These are phyloP conservation scores for Ophiognomonia clavigignenti-juglandacearum DNA, from an alignment of 2,329 filamentous ascomycete genomes.

Conservation along the genomic window DNA sequence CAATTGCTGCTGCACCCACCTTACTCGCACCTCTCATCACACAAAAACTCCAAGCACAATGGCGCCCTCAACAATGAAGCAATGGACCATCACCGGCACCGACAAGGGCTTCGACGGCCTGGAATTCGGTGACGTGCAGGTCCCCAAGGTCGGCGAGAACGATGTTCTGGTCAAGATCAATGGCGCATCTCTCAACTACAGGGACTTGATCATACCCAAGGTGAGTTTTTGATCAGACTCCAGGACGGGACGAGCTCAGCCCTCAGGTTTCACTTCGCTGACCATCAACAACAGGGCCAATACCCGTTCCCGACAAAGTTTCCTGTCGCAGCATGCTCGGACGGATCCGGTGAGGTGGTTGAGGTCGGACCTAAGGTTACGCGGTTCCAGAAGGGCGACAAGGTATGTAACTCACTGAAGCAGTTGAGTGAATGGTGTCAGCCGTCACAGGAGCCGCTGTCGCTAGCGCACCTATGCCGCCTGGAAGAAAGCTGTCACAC, in stretches of 20 bases:
- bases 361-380: slow-evolving; percentile 45
- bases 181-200: slow-evolving; percentile 50
- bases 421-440: too few relatives aligned
- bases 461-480: too few relatives aligned
- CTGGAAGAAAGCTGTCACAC: too few relatives aligned
- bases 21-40: background rate
- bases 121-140: slow-evolving; percentile 44
- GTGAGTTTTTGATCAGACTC: slow-evolving; percentile 19
- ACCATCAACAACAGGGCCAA: slow-evolving; percentile 27
- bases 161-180: slow-evolving; percentile 66
- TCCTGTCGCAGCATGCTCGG: slow-evolving; percentile 45
- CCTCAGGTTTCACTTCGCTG: background rate
- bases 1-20: background rate
- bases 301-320: slow-evolving; percentile 39
- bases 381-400: slow-evolving; percentile 47
- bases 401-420: too few relatives aligned
- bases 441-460: too few relatives aligned
- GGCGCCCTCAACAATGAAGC: slow-evolving; percentile 38
- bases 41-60: slow-evolving; percentile 4
- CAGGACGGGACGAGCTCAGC: background rate
- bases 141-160: slow-evolving; percentile 61
- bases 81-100: slow-evolving; percentile 50
- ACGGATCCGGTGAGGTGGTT: slow-evolving; percentile 49
- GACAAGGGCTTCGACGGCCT: slow-evolving; percentile 57
- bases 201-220: slow-evolving; percentile 45